Percentiles rank a stretch among this genome's conserved stretches.
Evolutionary conservation across 352 stramenopile genomes (phyloP).

Genomic region (Phytophthora cactorum): DNA sequence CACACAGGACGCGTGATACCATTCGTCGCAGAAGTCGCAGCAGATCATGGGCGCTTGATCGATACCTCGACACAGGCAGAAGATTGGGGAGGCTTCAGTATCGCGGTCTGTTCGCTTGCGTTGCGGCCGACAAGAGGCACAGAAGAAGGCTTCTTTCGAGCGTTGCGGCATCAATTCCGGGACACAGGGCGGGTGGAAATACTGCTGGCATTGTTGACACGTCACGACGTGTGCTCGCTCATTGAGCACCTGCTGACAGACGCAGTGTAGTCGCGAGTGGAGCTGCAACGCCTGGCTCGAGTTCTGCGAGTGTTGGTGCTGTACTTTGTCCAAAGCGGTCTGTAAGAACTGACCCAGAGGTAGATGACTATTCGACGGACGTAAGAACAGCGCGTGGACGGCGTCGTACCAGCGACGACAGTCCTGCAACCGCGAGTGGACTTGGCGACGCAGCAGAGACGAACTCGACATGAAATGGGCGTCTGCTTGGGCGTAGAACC

Average conservation of each 20-base stretch:
- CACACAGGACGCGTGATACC: constrained; percentile 82
- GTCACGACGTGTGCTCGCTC: constrained; percentile 54
- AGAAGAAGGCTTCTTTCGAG: constrained; percentile 20
- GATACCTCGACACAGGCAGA: constrained; percentile 72
- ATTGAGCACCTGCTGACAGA: constrained; percentile 74
- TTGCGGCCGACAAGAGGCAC: constrained; percentile 22
- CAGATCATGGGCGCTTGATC: constrained; percentile 87
- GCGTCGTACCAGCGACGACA: constrained; percentile 67
- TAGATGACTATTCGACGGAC: constrained; percentile 41
- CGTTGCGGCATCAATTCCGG: constrained; percentile 22
- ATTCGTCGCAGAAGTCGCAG: constrained; percentile 89
- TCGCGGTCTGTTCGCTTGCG: constrained; percentile 15
- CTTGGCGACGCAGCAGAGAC: constrained; percentile 66
- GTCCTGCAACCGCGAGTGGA: constrained; percentile 70
- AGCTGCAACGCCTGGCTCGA: constrained; percentile 23
- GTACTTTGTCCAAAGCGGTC: constrained; percentile 41
- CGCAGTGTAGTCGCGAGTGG: constrained; percentile 56
- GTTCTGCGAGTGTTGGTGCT: constrained; percentile 21
- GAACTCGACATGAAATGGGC: constrained; percentile 62
- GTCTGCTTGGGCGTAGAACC: constrained; percentile 63
- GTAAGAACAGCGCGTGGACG: constrained; percentile 65
- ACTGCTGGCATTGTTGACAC: constrained; percentile 53
- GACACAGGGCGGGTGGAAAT: constrained; percentile 75
- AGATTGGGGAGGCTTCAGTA: constrained; percentile 37
- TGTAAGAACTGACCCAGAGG: constrained; percentile 55